Evolutionary conservation across 768 basidiomycete species (phyloP).

Genomic region (Pisolithus marmoratus): DNA sequence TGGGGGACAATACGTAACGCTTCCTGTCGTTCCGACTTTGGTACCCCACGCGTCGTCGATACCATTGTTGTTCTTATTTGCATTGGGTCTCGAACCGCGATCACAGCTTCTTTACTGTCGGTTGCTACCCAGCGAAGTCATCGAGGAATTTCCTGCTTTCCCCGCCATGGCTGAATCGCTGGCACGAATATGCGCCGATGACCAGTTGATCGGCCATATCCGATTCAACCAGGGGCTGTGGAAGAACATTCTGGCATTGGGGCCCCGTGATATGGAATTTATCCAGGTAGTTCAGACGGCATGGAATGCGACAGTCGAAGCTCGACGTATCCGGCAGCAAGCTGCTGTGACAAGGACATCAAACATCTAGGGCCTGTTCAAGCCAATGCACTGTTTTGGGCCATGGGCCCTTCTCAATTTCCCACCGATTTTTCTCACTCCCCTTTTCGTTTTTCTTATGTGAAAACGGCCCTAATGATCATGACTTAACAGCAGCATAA

Average conservation of each 20-base stretch:
- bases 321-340: constrained; percentile 31
- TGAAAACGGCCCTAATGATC: constrained; percentile 24
- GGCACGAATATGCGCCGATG: constrained; percentile 34
- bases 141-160: constrained; percentile 57
- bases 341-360: constrained; percentile 8
- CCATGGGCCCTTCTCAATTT: constrained; percentile 5
- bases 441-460: constrained; percentile 6
- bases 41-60: constrained; percentile 53
- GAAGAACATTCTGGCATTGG: constrained; percentile 56
- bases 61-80: constrained; percentile 54
- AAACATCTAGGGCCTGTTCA: constrained; percentile 9
- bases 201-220: constrained; percentile 26
- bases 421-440: constrained; percentile 12
- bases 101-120: constrained; percentile 41
- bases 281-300: constrained; percentile 49
- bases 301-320: constrained; percentile 74
- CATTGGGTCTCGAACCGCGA: constrained; percentile 46
- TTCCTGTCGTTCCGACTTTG: constrained; percentile 43
- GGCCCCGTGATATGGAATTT: constrained; percentile 39
- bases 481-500: constrained; percentile 14
- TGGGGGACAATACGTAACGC: constrained; percentile 33
- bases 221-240: constrained; percentile 56
- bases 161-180: constrained; percentile 52
- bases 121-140: constrained; percentile 45
- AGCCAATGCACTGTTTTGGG: constrained; percentile 15